Conservation (phyloP, 495 filamentous ascomycete genomes). For the Viridothelium virens region DNA sequence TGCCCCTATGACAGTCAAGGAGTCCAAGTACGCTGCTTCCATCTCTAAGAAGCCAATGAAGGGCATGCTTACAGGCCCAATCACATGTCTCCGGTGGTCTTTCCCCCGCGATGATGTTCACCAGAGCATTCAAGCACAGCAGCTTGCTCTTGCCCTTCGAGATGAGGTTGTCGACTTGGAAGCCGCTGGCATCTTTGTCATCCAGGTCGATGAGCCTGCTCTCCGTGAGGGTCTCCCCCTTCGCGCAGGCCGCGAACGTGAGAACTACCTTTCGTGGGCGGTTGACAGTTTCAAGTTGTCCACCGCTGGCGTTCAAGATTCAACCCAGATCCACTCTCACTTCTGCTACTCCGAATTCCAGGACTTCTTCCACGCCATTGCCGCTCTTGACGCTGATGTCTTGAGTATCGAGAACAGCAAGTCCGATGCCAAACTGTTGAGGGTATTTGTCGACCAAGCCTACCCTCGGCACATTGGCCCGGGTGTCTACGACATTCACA, state of each 20-base stretch:
- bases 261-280: conserved; percentile 92
- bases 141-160: conserved; percentile 93
- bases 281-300: conserved; percentile 94
- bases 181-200: conserved; percentile 88
- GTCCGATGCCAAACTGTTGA: conserved; percentile 96
- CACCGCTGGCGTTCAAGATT: conserved; percentile 80
- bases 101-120: conserved; percentile 99
- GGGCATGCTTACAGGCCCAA: conserved; percentile 98
- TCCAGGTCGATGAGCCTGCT: conserved; percentile 98
- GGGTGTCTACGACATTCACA: conserved; percentile 98
- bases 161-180: conserved; percentile 98
- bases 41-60: conserved; percentile 99
- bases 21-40: conserved; percentile 95
- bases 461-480: conserved; percentile 97
- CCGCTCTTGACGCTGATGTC: conserved; percentile 94
- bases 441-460: conserved; percentile 93
- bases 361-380: conserved; percentile 99
- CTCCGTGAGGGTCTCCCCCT: conserved; percentile 98
- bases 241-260: conserved; percentile 80
- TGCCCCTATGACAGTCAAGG: conserved; percentile 97
- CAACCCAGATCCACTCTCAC: conserved; percentile 98
- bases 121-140: conserved; percentile 97
- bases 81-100: conserved; percentile 97
- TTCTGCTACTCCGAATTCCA: conserved; percentile 99
- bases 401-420: conserved; percentile 99